Evolutionary conservation across 371 early-diverging fungal species (phyloP).

Genomic region (Coemansia sp.): DNA sequence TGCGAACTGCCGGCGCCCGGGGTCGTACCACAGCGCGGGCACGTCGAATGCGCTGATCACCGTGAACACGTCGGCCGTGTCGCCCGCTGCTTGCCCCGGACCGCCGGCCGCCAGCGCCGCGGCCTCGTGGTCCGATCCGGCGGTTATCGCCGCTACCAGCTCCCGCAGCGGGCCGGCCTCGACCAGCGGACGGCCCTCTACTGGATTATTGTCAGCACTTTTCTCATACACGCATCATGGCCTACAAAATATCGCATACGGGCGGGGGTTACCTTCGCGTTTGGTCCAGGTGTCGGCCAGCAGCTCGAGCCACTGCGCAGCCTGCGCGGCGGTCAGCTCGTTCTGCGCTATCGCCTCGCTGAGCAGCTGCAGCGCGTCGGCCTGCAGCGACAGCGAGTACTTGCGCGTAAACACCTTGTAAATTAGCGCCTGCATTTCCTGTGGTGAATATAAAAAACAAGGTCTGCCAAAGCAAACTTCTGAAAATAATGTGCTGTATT

Average conservation of each 20-base stretch:
- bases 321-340: constrained; percentile 45
- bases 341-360: constrained; percentile 53
- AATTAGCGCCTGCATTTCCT: constrained; percentile 47
- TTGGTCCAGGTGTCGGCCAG: constrained; percentile 61
- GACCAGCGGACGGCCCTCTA: constrained; percentile 46
- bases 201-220: neutral
- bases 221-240: neutral
- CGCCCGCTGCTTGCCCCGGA: neutral
- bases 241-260: neutral
- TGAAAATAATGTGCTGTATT: too few relatives aligned
- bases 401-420: constrained; percentile 64
- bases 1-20: constrained; percentile 7
- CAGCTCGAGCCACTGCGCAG: constrained; percentile 58
- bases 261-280: constrained; percentile 56
- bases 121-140: constrained; percentile 6
- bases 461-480: neutral
- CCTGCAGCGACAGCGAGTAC: constrained; percentile 69
- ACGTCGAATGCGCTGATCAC: constrained; percentile 74
- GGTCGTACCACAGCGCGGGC: constrained; percentile 68
- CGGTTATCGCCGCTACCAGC: constrained; percentile 17
- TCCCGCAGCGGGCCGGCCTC: constrained; percentile 39
- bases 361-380: constrained; percentile 67
- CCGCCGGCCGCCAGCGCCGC: constrained; percentile 1
- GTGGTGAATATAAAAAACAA: neutral
- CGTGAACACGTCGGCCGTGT: constrained; percentile 57